Conservation (phyloP, 306 rosid species). For the Quercus glauca region DNA sequence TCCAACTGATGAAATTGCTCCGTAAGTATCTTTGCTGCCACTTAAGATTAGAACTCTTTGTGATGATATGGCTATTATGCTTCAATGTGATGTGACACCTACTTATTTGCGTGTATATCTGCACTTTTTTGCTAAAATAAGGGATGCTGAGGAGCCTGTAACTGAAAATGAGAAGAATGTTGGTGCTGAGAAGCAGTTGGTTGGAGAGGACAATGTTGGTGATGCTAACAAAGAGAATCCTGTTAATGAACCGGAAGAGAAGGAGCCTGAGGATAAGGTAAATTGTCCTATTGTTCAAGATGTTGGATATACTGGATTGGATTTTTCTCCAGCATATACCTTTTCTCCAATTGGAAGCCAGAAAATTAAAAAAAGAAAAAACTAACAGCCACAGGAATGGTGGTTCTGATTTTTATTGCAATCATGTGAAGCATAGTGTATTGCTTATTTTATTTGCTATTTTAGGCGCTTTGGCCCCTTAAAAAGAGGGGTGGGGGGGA, state of each 20-base stretch:
- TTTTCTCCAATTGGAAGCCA: neutral
- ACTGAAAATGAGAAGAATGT: constrained; percentile 64
- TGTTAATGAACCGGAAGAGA: constrained; percentile 61
- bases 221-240: constrained; percentile 74
- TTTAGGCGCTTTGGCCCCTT: neutral
- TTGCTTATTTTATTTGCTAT: neutral
- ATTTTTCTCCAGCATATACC: neutral
- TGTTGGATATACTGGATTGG: neutral
- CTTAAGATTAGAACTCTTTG: neutral
- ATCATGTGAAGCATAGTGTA: neutral
- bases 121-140: constrained; percentile 1
- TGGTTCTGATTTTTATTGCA: neutral
- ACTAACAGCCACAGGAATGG: neutral
- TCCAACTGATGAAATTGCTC: constrained; percentile 46
- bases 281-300: neutral
- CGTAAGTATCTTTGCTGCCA: constrained; percentile 29
- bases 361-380: neutral
- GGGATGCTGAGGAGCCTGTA: constrained; percentile 60
- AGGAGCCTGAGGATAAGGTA: constrained; percentile 92
- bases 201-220: constrained; percentile 47
- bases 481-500: neutral
- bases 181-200: constrained; percentile 60
- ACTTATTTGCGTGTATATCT: neutral
- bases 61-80: neutral
- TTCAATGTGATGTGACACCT: neutral